Evolutionary conservation across 2,329 filamentous ascomycete species (phyloP).

Genomic region (Ceratocystis destructans): DNA sequence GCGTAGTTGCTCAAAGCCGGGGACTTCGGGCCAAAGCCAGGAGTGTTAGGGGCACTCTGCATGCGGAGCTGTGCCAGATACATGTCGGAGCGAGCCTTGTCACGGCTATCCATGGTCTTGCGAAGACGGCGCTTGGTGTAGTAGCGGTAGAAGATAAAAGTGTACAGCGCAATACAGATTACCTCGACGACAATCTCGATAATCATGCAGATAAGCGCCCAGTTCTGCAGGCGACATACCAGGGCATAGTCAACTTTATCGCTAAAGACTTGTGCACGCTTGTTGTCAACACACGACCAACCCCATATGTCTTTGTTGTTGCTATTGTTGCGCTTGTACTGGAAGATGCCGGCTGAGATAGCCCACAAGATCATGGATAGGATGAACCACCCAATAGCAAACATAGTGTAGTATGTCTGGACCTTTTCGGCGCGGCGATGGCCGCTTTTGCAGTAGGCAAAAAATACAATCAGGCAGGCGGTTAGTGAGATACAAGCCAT

Average conservation of each 20-base stretch:
- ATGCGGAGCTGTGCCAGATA: constrained; percentile 76
- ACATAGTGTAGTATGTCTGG: constrained; percentile 87
- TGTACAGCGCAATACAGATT: constrained; percentile 85
- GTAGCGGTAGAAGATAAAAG: constrained; percentile 90
- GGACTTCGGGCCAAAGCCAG: constrained; percentile 48
- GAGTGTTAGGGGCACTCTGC: constrained; percentile 90
- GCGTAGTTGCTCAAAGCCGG: constrained; percentile 36
- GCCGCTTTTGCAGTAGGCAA: constrained; percentile 76
- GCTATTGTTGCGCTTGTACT: constrained; percentile 55
- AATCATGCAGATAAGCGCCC: constrained; percentile 89
- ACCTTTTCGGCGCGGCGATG: constrained; percentile 84
- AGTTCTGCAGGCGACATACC: constrained; percentile 87
- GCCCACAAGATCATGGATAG: constrained; percentile 89
- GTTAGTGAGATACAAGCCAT: constrained; percentile 70
- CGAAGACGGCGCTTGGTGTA: constrained; percentile 89
- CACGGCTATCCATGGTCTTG: constrained; percentile 93
- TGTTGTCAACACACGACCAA: constrained; percentile 91
- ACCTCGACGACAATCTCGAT: constrained; percentile 91
- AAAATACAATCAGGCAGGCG: constrained; percentile 67
- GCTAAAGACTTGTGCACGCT: constrained; percentile 60
- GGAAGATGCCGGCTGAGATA: constrained; percentile 69
- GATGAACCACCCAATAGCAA: constrained; percentile 86
- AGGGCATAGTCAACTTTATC: constrained; percentile 78
- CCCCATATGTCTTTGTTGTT: constrained; percentile 88
- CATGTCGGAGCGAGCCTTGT: constrained; percentile 84